A percentile compares a stretch with the other conserved stretches of the same genome.
Evolutionary conservation across 768 basidiomycete genomes (phyloP).

Genomic region (Crassisporium funariophilum): DNA sequence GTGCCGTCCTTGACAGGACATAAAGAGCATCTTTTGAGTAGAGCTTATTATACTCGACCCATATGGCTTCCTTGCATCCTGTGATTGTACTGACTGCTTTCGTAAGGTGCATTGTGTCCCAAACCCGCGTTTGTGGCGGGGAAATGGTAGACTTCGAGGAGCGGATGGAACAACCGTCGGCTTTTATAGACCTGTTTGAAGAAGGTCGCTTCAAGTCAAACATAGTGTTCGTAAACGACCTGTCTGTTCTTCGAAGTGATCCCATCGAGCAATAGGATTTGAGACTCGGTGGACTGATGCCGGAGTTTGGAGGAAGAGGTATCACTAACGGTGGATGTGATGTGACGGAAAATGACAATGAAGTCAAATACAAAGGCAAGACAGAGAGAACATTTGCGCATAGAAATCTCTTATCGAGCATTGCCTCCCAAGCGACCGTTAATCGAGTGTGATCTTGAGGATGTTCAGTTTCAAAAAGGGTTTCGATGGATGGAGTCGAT

Average conservation of each 20-base stretch:
- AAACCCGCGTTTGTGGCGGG: conserved; percentile 18
- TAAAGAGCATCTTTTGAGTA: conserved; percentile 41
- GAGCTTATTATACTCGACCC: conserved; percentile 59
- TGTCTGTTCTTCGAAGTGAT: conserved; percentile 16
- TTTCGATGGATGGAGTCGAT: conserved; percentile 6
- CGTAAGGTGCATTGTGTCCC: conserved; percentile 68
- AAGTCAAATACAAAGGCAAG: conserved; percentile 68
- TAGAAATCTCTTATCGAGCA: conserved; percentile 63
- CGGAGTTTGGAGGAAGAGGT: conserved; percentile 55
- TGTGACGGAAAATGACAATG: conserved; percentile 51
- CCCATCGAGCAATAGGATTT: conserved; percentile 30
- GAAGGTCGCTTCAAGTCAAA: conserved; percentile 25
- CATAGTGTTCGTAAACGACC: conserved; percentile 14
- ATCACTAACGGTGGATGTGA: conserved; percentile 50
- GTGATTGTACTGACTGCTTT: conserved; percentile 55
- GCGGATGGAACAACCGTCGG: conserved; percentile 15
- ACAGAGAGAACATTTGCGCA: conserved; percentile 55
- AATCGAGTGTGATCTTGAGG: conserved; percentile 66
- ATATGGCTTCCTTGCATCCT: conserved; percentile 73
- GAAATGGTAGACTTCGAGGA: conserved; percentile 2
- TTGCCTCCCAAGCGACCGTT: conserved; percentile 65
- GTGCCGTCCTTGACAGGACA: conserved; percentile 38
- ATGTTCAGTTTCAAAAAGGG: conserved; percentile 27
- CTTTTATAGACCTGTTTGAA: conserved; percentile 15
- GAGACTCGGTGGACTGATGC: conserved; percentile 12